Evolutionary conservation across 176 grass and related monocot genomes (phyloP).

Genomic region (sorghum (Sorghum bicolor)): Sorghum_bicolor_NCBIv3 NC_012879.2:757001-757500

Average conservation of each 20-base stretch:
- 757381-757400: background rate
- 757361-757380: constrained; percentile 7
- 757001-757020: background rate
- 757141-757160: background rate
- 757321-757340: constrained; percentile 90
- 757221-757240: background rate
- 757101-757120: background rate
- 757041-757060: background rate
- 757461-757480: constrained; percentile 81
- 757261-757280: constrained; percentile 80
- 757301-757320: constrained; percentile 84
- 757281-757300: constrained; percentile 59
- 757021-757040: background rate
- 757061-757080: background rate
- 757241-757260: constrained; percentile 39
- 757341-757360: constrained; percentile 61
- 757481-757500: constrained; percentile 77
- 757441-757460: constrained; percentile 73
- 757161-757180: background rate
- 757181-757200: background rate
- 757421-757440: constrained; percentile 53
- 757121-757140: background rate
- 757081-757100: background rate
- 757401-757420: background rate
- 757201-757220: background rate